Conservation (phyloP, 2,329 filamentous ascomycete genomes). For the Diaporthe sp. region DNA sequence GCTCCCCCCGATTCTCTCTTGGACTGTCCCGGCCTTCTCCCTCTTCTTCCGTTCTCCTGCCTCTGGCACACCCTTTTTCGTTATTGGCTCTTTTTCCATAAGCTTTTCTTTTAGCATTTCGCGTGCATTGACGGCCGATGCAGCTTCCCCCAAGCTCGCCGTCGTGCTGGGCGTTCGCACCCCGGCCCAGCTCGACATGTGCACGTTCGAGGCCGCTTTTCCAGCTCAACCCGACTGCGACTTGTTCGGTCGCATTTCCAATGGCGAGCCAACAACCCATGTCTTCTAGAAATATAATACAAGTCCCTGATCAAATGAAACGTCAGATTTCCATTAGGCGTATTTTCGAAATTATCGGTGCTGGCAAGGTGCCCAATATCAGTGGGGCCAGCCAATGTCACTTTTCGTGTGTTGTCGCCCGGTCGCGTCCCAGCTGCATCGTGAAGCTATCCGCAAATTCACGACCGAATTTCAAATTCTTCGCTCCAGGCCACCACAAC, state of each 20-base stretch:
- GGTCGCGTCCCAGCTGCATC: constrained; percentile 24
- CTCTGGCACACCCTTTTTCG: constrained; percentile 32
- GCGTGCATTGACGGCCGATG: constrained; percentile 21
- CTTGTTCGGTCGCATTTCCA: constrained; percentile 36
- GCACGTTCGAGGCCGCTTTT: constrained; percentile 23
- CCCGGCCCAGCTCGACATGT: constrained; percentile 27
- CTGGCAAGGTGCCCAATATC: constrained; percentile 30
- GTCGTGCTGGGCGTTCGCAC: background rate
- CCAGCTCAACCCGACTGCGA: constrained; percentile 10
- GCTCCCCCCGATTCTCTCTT: constrained; percentile 33
- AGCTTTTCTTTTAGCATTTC: constrained; percentile 15
- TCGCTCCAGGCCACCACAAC: constrained; percentile 35
- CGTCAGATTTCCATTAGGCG: background rate
- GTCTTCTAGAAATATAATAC: constrained; percentile 29
- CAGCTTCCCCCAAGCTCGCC: constrained; percentile 14
- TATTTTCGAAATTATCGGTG: background rate
- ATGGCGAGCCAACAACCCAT: constrained; percentile 41
- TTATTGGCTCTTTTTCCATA: constrained; percentile 31
- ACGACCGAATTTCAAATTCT: constrained; percentile 26
- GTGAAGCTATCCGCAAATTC: constrained; percentile 41
- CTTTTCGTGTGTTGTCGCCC: constrained; percentile 38
- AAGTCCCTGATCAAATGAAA: constrained; percentile 11
- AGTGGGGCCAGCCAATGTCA: constrained; percentile 32
- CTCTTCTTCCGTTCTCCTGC: constrained; percentile 36
- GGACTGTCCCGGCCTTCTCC: constrained; percentile 40